Conservation (phyloP, 1,139 yeast species). For the Geotrichum australiense region DNA sequence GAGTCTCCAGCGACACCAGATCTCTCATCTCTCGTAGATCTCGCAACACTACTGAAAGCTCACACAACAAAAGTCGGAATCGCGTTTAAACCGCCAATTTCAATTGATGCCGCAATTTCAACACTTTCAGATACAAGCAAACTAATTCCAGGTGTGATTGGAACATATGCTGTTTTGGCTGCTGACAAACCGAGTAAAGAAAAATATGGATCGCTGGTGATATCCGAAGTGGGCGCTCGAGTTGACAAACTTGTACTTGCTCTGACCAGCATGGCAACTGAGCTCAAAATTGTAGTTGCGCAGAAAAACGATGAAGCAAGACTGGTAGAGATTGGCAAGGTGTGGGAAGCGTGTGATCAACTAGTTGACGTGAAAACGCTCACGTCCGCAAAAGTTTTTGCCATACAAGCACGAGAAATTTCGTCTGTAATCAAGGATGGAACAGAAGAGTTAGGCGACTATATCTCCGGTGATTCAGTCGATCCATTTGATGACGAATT, state of each 20-base stretch:
- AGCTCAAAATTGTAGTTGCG: slow-evolving; percentile 4
- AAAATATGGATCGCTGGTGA: slow-evolving; percentile 6
- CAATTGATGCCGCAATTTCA: slow-evolving; percentile 45
- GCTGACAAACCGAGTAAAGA: slow-evolving; percentile 7
- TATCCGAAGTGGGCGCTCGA: slow-evolving; percentile 5
- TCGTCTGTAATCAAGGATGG: slow-evolving; percentile 11
- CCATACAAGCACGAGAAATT: slow-evolving; percentile 8
- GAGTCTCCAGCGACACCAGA: too few relatives aligned
- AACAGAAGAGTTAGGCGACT: slow-evolving; percentile 7
- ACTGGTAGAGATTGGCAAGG: slow-evolving; percentile 13
- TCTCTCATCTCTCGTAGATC: slow-evolving; percentile 55
- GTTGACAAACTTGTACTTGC: slow-evolving; percentile 11
- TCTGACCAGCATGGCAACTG: slow-evolving; percentile 5
- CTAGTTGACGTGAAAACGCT: slow-evolving; percentile 9
- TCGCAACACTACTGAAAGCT: slow-evolving; percentile 58
- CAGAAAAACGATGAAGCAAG: slow-evolving; percentile 4
- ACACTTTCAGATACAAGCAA: slow-evolving; percentile 49
- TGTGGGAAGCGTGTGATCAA: slow-evolving; percentile 18
- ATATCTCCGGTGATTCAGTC: slow-evolving; percentile 4
- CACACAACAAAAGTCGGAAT: slow-evolving; percentile 76
- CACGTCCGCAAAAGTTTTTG: slow-evolving; percentile 14
- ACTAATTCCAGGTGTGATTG: slow-evolving; percentile 21
- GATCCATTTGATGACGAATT: slow-evolving; percentile 10
- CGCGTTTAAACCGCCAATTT: slow-evolving; percentile 56
- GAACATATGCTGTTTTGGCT: slow-evolving; percentile 12